phyloP scores from a whole-genome alignment of 306 rosid species.

The Acacia melanoxylon region DNA sequence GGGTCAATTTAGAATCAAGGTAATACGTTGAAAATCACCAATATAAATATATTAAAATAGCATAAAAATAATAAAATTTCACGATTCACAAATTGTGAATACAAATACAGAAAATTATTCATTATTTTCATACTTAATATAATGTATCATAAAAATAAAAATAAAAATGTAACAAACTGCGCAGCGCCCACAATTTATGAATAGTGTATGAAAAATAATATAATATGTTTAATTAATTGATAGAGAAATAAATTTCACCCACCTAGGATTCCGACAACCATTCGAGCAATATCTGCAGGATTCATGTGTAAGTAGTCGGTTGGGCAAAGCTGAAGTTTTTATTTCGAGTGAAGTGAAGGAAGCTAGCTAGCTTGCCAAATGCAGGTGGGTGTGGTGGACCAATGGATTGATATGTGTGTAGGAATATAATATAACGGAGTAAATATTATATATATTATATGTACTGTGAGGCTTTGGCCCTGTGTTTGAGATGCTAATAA shows the following conservation, averaged over 20 bases:
- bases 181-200: background rate
- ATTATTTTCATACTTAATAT: background rate
- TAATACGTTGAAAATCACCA: background rate
- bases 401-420: constrained; percentile 35
- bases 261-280: constrained; percentile 72
- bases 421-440: too few relatives aligned
- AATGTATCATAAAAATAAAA: background rate
- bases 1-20: background rate
- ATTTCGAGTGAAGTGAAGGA: background rate
- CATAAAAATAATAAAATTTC: background rate
- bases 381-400: constrained; percentile 28
- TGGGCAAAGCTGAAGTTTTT: background rate
- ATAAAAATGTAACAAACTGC: background rate
- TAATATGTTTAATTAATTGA: too few relatives aligned
- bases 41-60: background rate
- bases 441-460: too few relatives aligned
- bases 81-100: background rate
- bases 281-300: constrained; percentile 66
- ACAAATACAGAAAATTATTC: background rate
- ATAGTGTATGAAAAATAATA: too few relatives aligned
- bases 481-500: constrained; percentile 43
- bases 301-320: constrained; percentile 39
- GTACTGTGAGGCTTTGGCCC: constrained; percentile 15
- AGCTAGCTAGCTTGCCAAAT: background rate
- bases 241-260: background rate